phyloP scores from a whole-genome alignment of 768 basidiomycete species.

The Mycena belliarum region DNA sequence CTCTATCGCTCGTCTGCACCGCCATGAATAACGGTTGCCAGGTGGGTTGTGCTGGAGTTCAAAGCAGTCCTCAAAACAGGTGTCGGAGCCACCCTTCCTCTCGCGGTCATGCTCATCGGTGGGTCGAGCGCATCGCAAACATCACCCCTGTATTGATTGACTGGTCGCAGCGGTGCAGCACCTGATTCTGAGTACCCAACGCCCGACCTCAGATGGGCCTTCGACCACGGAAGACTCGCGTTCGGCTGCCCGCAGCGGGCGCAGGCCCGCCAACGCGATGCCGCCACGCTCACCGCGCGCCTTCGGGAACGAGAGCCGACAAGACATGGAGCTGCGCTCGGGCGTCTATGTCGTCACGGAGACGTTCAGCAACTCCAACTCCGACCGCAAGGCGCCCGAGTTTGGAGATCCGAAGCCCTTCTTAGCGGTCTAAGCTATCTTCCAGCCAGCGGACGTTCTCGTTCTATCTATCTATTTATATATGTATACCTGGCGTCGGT shows the following conservation, averaged over 20 bases:
- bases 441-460: no score
- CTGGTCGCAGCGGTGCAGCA: slow-evolving; percentile 14
- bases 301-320: neutral
- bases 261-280: neutral
- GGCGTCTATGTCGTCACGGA: slow-evolving; percentile 15
- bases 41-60: slow-evolving; percentile 21
- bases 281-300: neutral
- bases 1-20: no score
- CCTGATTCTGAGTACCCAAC: slow-evolving; percentile 18
- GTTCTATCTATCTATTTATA: no score
- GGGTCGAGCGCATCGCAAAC: neutral
- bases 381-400: neutral
- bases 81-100: slow-evolving; percentile 13
- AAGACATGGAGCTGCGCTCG: slow-evolving; percentile 12
- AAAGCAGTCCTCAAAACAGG: slow-evolving; percentile 5
- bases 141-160: neutral
- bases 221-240: slow-evolving; percentile 11
- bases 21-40: neutral
- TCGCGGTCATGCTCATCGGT: slow-evolving; percentile 17
- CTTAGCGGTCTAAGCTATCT: no score
- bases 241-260: neutral
- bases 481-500: no score
- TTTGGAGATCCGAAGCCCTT: neutral
- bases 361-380: slow-evolving; percentile 2
- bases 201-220: neutral